A percentile compares a stretch with the other conserved stretches of the same genome.
phyloP scores from a whole-genome alignment of 495 filamentous ascomycete species.

The Letharia columbiana region DNA sequence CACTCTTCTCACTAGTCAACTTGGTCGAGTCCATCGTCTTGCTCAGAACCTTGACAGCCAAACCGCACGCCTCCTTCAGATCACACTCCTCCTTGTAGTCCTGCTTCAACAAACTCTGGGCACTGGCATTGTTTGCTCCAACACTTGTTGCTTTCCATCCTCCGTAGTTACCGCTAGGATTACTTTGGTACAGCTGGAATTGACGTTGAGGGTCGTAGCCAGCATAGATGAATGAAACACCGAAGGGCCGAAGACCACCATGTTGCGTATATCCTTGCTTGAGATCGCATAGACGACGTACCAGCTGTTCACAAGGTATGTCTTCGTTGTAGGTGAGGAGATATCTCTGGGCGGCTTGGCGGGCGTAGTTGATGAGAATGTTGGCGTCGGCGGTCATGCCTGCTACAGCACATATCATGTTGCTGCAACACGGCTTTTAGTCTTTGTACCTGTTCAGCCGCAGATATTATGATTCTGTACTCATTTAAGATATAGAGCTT shows the following conservation, averaged over 20 bases:
- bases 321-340: conserved; percentile 99
- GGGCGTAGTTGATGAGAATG: conserved; percentile 99
- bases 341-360: conserved; percentile 90
- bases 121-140: conserved; percentile 95
- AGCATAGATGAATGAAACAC: conserved; percentile 99
- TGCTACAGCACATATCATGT: conserved; percentile 99
- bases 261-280: conserved; percentile 99
- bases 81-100: conserved; percentile 98
- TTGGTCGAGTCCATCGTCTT: conserved; percentile 99
- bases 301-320: conserved; percentile 97
- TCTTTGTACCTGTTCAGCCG: not conserved
- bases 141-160: conserved; percentile 99
- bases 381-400: conserved; percentile 99
- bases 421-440: conserved; percentile 45
- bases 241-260: conserved; percentile 93
- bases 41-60: conserved; percentile 98
- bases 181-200: conserved; percentile 99
- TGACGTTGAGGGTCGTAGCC: conserved; percentile 90
- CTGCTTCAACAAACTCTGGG: conserved; percentile 95
- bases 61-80: conserved; percentile 89
- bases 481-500: conserved; percentile 99
- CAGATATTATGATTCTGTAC: conserved; percentile 43
- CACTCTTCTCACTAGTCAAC: conserved; percentile 97
- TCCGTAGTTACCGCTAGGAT: conserved; percentile 98
- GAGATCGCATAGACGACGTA: conserved; percentile 90